A percentile compares a stretch with the other conserved stretches of the same genome.
Conservation (phyloP, 805 yeast species). For the Tetrapisispora nanseiensis region DNA sequence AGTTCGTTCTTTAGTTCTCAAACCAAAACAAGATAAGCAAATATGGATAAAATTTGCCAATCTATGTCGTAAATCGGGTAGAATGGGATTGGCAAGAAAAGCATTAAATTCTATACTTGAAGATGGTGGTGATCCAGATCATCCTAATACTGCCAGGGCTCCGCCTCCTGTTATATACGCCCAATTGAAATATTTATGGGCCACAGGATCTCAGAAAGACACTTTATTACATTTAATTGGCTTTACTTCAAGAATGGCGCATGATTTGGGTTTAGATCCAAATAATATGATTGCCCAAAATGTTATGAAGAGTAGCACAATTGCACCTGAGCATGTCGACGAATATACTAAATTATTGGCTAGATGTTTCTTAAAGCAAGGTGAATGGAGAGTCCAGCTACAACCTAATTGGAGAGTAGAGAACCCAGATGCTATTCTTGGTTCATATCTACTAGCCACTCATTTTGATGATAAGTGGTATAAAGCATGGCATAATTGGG, state of each 20-base stretch:
- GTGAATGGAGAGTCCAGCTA: slow-evolving; percentile 92
- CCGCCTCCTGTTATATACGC: slow-evolving; percentile 98
- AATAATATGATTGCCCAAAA: slow-evolving; percentile 83
- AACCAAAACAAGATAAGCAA: slow-evolving; percentile 93
- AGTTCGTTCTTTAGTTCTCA: slow-evolving; percentile 84
- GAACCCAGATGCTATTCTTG: slow-evolving; percentile 72
- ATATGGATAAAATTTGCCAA: slow-evolving; percentile 98
- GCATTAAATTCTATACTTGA: slow-evolving; percentile 73
- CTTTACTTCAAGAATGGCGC: slow-evolving; percentile 84
- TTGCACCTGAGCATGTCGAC: slow-evolving; percentile 54
- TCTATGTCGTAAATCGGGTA: slow-evolving; percentile 85
- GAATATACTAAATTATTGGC: slow-evolving; percentile 81
- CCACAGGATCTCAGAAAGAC: slow-evolving; percentile 78
- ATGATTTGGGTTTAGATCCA: slow-evolving; percentile 77
- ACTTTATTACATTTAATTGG: slow-evolving; percentile 80
- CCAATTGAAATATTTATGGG: slow-evolving; percentile 94
- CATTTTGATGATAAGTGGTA: slow-evolving; percentile 92
- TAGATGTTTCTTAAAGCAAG: slow-evolving; percentile 91
- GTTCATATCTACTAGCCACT: slow-evolving; percentile 87
- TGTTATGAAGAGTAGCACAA: slow-evolving; percentile 47
- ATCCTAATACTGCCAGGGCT: slow-evolving; percentile 58
- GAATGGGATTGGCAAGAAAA: slow-evolving; percentile 86
- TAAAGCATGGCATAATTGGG: slow-evolving; percentile 99
- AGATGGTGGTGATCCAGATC: slow-evolving; percentile 49
- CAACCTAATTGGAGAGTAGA: slow-evolving; percentile 72